Base-by-base conservation (phyloP, 371 early-diverging fungal genomes). In the Mortierella sp. region DNA sequence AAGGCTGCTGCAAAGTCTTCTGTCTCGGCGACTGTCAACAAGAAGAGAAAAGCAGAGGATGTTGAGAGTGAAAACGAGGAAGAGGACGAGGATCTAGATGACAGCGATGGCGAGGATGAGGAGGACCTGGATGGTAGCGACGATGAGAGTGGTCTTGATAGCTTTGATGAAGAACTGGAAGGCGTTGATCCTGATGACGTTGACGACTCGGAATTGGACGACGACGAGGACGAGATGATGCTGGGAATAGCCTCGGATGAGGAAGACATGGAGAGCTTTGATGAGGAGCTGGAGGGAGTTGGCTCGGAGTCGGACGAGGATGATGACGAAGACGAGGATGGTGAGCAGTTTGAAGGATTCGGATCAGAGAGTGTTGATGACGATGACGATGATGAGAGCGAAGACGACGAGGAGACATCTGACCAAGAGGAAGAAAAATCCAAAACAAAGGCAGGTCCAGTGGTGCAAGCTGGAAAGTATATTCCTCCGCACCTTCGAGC, bases 401-500 rank as follows among this genome's bases (percentile, higher is more conserved):
- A 80, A 1, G 89, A 81, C 19, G 82, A 72, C 19, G 80, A 83
- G 14, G 76, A 73, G 24, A 73, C 52, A 70, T 71, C 70, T 1
- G 81, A 85, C 44, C 72, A 77, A 3, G 83, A 83, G 45, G 82
- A 80, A n/a, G 79, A 77, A 71, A 85, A 86, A 21, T 45, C 80
- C 60, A 76, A 81, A 10, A 75, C 80, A 34, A 82, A 82, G 28
- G 73, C 87, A 21, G 54, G 84, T 28, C 70, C 88, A 38, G 60
- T 83, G 10, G 54, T 73, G 13, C 87, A 71, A 71, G 52, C 80
- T 73, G 81, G 73, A 75, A 97, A 96, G 90, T 99, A 98, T 79
- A 89, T 98, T 13, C 99, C 99, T 31, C 98, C 99, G 63, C 96
- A 97, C 76, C 90, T 98, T 48, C 95, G 98, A 57, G 80, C 92